phyloP scores from a whole-genome alignment of 2,329 filamentous ascomycete genomes.

The Clarireedia homoeocarpa region DNA sequence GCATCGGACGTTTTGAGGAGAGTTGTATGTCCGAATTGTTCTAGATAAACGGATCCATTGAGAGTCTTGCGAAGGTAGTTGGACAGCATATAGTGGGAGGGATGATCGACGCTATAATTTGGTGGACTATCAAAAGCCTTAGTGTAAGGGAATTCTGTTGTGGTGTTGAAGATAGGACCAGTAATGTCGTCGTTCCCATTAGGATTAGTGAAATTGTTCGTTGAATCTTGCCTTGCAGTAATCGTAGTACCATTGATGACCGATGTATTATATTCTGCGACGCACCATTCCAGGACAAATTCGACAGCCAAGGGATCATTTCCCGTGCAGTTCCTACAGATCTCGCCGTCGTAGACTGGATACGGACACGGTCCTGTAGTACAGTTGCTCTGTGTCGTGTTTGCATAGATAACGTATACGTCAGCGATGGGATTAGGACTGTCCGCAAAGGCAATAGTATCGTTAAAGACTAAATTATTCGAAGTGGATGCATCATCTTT shows the following conservation, averaged over 20 bases:
- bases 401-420: neutral
- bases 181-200: neutral
- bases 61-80: neutral
- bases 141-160: neutral
- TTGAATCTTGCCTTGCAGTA: neutral
- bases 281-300: neutral
- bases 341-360: too few relatives aligned
- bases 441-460: neutral
- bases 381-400: neutral
- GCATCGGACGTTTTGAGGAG: neutral
- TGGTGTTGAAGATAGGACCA: neutral
- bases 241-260: neutral
- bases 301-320: neutral
- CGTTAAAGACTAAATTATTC: neutral
- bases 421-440: neutral
- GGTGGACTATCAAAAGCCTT: neutral
- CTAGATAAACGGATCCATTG: neutral
- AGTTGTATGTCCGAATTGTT: neutral
- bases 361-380: too few relatives aligned
- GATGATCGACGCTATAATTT: neutral
- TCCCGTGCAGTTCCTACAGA: neutral
- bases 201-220: neutral
- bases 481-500: neutral
- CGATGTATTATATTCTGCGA: neutral
- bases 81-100: neutral